Evolutionary conservation across 2,329 filamentous ascomycete species (phyloP).

Genomic region (Aureobasidium pullulans): DNA sequence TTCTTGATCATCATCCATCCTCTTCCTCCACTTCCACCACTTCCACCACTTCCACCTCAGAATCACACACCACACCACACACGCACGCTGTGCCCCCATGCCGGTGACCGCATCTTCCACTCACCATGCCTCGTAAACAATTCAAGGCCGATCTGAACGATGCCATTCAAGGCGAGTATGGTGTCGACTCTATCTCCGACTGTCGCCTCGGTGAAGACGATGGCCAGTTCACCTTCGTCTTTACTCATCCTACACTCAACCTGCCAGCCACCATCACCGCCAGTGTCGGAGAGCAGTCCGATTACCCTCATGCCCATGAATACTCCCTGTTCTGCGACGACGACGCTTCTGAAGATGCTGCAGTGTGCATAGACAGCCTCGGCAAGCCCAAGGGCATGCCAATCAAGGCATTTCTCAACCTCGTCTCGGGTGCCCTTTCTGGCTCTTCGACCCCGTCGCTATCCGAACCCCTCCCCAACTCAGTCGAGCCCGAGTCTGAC

Average conservation of each 20-base stretch:
- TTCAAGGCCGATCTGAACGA: conserved; percentile 54
- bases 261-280: conserved; percentile 11
- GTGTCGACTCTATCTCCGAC: conserved; percentile 40
- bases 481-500: conserved; percentile 30
- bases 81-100: neutral
- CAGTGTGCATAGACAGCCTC: conserved; percentile 37
- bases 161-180: conserved; percentile 22
- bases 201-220: conserved; percentile 61
- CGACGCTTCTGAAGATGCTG: conserved; percentile 36
- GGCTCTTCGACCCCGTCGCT: conserved; percentile 24
- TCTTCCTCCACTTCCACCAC: neutral
- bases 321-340: conserved; percentile 51
- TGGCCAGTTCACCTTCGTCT: conserved; percentile 62
- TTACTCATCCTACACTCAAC: conserved; percentile 25
- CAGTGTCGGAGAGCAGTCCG: conserved; percentile 43
- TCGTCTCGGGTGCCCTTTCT: conserved; percentile 35
- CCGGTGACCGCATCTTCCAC: neutral
- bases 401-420: conserved; percentile 42
- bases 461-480: conserved; percentile 25
- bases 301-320: conserved; percentile 53
- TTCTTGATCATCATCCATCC: conserved; percentile 1
- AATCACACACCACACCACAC: neutral
- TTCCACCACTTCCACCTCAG: neutral
- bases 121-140: conserved; percentile 55
- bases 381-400: conserved; percentile 38